Conservation (phyloP, 345 rosid genomes). For the Eucalyptus sp. region DNA sequence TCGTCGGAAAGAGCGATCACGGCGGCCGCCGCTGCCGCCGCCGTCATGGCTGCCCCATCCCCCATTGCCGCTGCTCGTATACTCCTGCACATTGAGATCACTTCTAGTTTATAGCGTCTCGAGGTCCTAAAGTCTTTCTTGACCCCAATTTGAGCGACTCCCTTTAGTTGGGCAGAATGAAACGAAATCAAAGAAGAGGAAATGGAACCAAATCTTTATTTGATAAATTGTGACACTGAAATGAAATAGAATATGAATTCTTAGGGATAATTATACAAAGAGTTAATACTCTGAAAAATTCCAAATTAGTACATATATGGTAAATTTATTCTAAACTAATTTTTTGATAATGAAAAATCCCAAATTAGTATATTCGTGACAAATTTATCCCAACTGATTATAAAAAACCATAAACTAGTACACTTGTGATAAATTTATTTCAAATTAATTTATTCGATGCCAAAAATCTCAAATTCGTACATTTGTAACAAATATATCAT, state of each 20-base stretch:
- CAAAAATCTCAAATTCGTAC: too few relatives aligned
- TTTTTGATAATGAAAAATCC: too few relatives aligned
- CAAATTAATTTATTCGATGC: too few relatives aligned
- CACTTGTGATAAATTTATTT: too few relatives aligned
- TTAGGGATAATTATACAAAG: not conserved
- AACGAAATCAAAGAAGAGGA: not conserved
- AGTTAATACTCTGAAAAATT: too few relatives aligned
- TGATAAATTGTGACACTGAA: too few relatives aligned
- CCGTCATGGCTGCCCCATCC: not conserved
- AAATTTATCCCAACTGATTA: too few relatives aligned
- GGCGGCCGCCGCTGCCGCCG: not conserved
- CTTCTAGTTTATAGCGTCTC: not conserved
- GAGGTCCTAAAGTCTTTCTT: not conserved
- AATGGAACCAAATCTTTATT: fast-evolving
- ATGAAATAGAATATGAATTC: not conserved
- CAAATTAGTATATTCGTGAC: too few relatives aligned
- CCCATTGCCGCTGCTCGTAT: not conserved
- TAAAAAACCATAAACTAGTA: too few relatives aligned
- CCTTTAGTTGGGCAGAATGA: not conserved
- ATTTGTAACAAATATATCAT: too few relatives aligned
- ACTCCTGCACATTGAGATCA: not conserved
- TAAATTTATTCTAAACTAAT: too few relatives aligned
- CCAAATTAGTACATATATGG: too few relatives aligned
- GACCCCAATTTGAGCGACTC: not conserved
- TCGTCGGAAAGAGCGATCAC: not conserved